Percentiles rank a stretch among this genome's conserved stretches.
Evolutionary conservation across 176 grass and related monocot species (phyloP).

Genomic region (sorghum (Sorghum bicolor)): DNA sequence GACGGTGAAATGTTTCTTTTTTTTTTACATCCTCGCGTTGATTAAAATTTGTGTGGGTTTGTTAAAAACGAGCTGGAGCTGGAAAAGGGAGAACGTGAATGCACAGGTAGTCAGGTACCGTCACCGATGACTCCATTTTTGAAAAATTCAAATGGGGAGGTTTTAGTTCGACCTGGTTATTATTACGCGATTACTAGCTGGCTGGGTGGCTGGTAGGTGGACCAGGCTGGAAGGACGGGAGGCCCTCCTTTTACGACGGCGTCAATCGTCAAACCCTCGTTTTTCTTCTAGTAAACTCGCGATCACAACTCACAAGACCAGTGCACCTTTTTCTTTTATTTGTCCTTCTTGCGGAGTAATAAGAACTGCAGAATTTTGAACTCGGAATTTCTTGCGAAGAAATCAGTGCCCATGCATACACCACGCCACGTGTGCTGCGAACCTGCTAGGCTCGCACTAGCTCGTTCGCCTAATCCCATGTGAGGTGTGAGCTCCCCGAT

Average conservation of each 20-base stretch:
- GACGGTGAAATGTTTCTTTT: neutral
- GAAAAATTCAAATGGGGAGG: neutral
- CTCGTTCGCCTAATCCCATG: neutral
- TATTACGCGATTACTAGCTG: neutral
- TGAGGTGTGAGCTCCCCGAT: neutral
- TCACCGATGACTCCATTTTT: neutral
- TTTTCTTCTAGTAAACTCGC: neutral
- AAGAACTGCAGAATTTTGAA: neutral
- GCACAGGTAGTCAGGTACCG: neutral
- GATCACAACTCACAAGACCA: neutral
- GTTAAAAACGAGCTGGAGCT: neutral
- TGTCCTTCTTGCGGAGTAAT: neutral
- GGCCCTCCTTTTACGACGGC: neutral
- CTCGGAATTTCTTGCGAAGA: neutral
- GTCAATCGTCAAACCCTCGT: neutral
- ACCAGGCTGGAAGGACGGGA: neutral
- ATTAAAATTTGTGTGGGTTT: neutral
- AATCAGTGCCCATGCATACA: neutral
- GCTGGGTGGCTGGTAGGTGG: neutral
- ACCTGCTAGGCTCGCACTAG: neutral
- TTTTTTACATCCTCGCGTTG: neutral
- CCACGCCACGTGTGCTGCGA: neutral
- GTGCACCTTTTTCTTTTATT: neutral
- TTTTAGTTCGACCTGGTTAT: neutral
- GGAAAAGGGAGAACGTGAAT: neutral